phyloP scores from a whole-genome alignment of 768 basidiomycete genomes.

The Albatrellus ellisii region DNA sequence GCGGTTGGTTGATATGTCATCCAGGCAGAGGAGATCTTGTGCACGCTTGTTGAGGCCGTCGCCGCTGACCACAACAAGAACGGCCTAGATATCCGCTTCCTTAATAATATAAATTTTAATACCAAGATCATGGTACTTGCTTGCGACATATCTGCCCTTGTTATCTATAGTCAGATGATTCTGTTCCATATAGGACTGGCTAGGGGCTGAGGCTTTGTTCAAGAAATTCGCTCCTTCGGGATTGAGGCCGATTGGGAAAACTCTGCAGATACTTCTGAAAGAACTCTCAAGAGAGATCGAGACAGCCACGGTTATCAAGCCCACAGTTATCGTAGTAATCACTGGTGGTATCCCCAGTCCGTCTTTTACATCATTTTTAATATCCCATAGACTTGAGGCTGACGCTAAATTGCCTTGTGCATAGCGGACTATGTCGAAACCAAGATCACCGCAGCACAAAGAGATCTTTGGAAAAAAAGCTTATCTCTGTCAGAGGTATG shows the following conservation, averaged over 20 bases:
- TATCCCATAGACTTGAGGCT: not conserved
- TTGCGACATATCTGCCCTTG: not conserved
- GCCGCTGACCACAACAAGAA: conserved; percentile 23
- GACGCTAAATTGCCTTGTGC: not conserved
- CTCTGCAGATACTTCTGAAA: conserved; percentile 5
- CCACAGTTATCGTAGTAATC: conserved; percentile 24
- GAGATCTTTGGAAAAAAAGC: conserved; percentile 19
- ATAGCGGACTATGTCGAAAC: conserved; percentile 14
- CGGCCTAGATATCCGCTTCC: conserved; percentile 30
- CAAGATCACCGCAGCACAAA: conserved; percentile 12
- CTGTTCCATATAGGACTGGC: conserved; percentile 2
- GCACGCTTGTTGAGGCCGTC: conserved; percentile 25
- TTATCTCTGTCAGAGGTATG: conserved; percentile 21
- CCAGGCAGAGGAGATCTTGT: conserved; percentile 30
- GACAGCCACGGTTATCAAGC: conserved; percentile 24
- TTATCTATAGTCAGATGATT: not conserved
- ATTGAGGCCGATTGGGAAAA: not conserved
- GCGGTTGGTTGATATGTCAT: conserved; percentile 29
- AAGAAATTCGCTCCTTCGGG: conserved; percentile 8
- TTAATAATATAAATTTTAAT: conserved; percentile 18
- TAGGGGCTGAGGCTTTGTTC: conserved; percentile 5
- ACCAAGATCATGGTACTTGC: conserved; percentile 12
- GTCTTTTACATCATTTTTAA: conserved; percentile 4
- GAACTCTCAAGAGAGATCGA: conserved; percentile 14
- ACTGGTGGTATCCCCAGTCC: conserved; percentile 29